Base-by-base conservation (phyloP, 768 basidiomycete genomes). In the Lanmaoa rubissima region DNA sequence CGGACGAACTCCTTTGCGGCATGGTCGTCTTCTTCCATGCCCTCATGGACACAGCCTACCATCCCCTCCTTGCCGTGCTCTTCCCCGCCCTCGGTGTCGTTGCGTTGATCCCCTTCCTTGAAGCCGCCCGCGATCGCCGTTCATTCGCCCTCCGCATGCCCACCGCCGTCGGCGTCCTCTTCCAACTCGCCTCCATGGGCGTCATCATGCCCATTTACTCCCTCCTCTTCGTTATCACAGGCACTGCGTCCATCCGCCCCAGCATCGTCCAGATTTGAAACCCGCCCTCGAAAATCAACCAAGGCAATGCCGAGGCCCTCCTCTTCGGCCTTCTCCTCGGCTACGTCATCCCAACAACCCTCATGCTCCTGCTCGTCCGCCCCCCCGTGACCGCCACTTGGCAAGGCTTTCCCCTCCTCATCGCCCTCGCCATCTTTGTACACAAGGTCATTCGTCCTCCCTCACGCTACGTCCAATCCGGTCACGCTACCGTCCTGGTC, bases 341-440 rank as follows among this genome's bases (percentile, higher is more conserved):
- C 10, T 76, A 70, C 13, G 61, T 72, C 21, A 74, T 82, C n/a
- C 82, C 82, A 10, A 76, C 80, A 8, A 53, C 73, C 19, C 73
- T 72, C 46, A 77, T 84, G 75, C 47, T 84, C 55, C 32, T 73
- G 44, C 54, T 81, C 28, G 63, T 70, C 26, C 77, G 78, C 49
- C 73, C 79, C 0, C 59, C 59, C 45, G 65, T 82, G 43, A 83
- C 81, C 14, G 79, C 79, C 11, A 68, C 78, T 34, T 85, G 83
- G 83, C 83, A 84, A 58, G 58, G 74, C 28, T 83, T 79, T 58
- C 83, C 84, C 10, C 34, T 79, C n/a, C 72, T 73, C 57, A 68
- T 80, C 41, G 74, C 75, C n/a, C 4, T 80, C n/a, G 76, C 78
- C 1, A 68, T 75, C 31, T 61, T 63, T 9, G 45, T 60, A 0